Percentiles rank a stretch among this genome's conserved stretches.
Conservation (phyloP, 148 eudicot genomes). For the Selenicereus undatus region DNA sequence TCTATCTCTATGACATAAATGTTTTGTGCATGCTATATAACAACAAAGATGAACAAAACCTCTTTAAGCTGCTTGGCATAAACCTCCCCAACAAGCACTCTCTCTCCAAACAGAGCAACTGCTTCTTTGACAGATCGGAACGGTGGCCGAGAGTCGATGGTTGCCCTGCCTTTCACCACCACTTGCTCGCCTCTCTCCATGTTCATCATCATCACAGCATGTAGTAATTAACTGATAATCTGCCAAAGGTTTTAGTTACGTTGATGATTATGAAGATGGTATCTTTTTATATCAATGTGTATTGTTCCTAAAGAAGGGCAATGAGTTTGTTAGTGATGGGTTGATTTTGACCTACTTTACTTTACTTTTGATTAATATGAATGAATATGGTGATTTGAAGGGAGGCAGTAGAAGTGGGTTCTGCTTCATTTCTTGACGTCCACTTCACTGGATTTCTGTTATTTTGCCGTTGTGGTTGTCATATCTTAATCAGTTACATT, state of each 20-base stretch:
- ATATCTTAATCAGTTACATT: slow-evolving; percentile 29
- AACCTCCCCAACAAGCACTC: slow-evolving; percentile 66
- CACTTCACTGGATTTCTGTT: slow-evolving; percentile 75
- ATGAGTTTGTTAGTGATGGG: slow-evolving; percentile 11
- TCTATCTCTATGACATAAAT: background rate
- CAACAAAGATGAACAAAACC: slow-evolving; percentile 28
- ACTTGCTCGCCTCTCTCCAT: slow-evolving; percentile 39
- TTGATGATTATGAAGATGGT: slow-evolving; percentile 5
- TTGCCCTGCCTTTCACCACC: slow-evolving; percentile 59
- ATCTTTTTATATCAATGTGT: slow-evolving; percentile 11
- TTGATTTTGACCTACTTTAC: slow-evolving; percentile 7
- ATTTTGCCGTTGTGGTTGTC: slow-evolving; percentile 42
- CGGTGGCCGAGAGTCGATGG: slow-evolving; percentile 66
- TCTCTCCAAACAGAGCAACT: slow-evolving; percentile 72
- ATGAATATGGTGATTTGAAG: background rate
- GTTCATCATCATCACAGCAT: background rate
- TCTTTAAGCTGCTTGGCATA: slow-evolving; percentile 67
- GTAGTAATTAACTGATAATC: background rate
- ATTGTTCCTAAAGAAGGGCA: background rate
- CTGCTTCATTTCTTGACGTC: slow-evolving; percentile 70
- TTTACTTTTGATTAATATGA: background rate
- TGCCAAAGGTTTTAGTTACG: background rate
- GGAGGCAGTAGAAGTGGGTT: slow-evolving; percentile 23
- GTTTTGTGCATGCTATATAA: background rate
- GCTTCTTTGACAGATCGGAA: slow-evolving; percentile 86